Conservation (phyloP, 768 basidiomycete genomes). For the Phylloporus arenicola region DNA sequence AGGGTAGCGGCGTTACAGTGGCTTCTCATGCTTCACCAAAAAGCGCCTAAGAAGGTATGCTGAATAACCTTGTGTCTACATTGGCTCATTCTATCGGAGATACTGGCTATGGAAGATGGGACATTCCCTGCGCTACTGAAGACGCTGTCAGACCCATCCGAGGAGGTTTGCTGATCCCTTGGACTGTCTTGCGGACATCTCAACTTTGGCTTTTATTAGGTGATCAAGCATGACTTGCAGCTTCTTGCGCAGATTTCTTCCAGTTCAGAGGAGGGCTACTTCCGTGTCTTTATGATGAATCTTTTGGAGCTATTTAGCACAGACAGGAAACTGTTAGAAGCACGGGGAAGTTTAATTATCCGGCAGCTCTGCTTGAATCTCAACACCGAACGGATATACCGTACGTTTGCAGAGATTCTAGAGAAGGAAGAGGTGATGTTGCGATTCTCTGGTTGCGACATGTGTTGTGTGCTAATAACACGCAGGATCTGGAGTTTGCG, state of each 20-base stretch:
- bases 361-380: conserved; percentile 90
- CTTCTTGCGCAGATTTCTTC: conserved; percentile 96
- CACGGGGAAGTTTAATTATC: conserved; percentile 91
- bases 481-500: conserved; percentile 93
- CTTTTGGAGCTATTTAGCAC: conserved; percentile 93
- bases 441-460: not conserved
- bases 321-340: conserved; percentile 83
- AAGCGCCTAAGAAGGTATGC: conserved; percentile 87
- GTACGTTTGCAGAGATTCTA: conserved; percentile 92
- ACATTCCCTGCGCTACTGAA: conserved; percentile 95
- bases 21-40: conserved; percentile 98
- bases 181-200: not conserved
- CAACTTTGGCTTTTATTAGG: conserved; percentile 38
- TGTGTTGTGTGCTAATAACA: not conserved
- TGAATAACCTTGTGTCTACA: not conserved
- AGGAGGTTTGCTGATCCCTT: conserved; percentile 55
- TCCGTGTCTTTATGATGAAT: conserved; percentile 93
- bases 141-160: conserved; percentile 92
- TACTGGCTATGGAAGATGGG: conserved; percentile 92
- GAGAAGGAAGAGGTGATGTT: conserved; percentile 90
- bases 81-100: conserved; percentile 41
- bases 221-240: conserved; percentile 94
- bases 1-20: conserved; percentile 94
- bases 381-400: conserved; percentile 92
- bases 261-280: conserved; percentile 91